Evolutionary conservation across 2,329 filamentous ascomycete species (phyloP), one percentile per base, ranked within the genome.

Genomic region (Xylariales sp.): DNA sequence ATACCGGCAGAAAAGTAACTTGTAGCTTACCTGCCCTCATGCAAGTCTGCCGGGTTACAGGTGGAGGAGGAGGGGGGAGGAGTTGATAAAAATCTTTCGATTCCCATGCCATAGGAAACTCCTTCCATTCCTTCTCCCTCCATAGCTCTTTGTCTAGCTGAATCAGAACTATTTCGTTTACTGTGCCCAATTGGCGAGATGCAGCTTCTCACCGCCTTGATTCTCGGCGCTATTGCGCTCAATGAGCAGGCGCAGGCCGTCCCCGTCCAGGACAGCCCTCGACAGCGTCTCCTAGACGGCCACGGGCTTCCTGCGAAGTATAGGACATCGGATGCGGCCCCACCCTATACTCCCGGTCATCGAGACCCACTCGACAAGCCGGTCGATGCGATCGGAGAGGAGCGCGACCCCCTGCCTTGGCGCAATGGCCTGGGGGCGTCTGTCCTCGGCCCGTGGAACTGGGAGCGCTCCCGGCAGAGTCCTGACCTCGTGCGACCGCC

Each of bases 401-500:
- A 71, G 10, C 63, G 84, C n/a, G 72, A 84, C 46, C 83, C 83
- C 18, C 60, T 81, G 38, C 83, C 83, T 1, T 81, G 67, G 56
- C 70, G 78, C 23, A 81, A 81, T 52, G 80, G 80, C 17, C 54
- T 76, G 17, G 84, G 84, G 16, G 71, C 81, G 13, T 78, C 74
- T 8, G 76, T 88, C 12, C 63, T 87, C 16, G 84, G 84, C 0
- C 85, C 85, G 1, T 78, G 81, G 58, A 89, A 88, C 56, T 68
- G 65, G 42, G 76, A 76, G 35, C 78, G 84, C 16, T 78, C 84
- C 37, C 70, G 78, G 31, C 78, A 88, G 62, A 83, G 78, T 55
- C 83, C 85, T 1, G 83, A 88, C 57, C 63, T 86, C 29, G 69
- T 88, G 28, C 75, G 84, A 15, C 83, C 85, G 14, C 84, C 84